These are phyloP conservation scores for Komagataella pastoris DNA, from an alignment of 805 yeast species.

Conservation along the genomic window DNA sequence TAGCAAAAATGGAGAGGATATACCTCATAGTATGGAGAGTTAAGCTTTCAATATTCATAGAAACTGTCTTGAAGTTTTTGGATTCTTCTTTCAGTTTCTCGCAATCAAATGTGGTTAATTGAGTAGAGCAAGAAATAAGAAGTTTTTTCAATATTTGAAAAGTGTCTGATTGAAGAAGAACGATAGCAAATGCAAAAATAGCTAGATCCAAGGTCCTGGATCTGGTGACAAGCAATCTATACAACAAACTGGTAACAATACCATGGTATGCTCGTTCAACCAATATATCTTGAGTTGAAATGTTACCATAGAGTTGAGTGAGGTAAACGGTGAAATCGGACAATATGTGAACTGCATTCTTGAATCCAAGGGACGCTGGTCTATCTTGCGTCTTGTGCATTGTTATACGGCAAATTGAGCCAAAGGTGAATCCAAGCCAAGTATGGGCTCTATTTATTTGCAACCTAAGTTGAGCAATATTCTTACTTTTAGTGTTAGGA, in stretches of 20 bases:
- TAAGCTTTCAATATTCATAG: slow-evolving; percentile 18
- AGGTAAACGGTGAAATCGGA: slow-evolving; percentile 11
- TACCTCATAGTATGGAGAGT: slow-evolving; percentile 25
- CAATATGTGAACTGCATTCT: slow-evolving; percentile 12
- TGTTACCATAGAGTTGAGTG: slow-evolving; percentile 7
- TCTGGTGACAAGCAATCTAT: slow-evolving; percentile 11
- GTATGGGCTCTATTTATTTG: slow-evolving; percentile 34
- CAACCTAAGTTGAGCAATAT: slow-evolving; percentile 41
- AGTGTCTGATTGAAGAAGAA: slow-evolving; percentile 5
- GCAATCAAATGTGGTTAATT: slow-evolving; percentile 10
- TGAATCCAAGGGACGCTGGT: slow-evolving; percentile 12
- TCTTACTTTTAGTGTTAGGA: slow-evolving; percentile 48
- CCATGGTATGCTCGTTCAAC: slow-evolving; percentile 13
- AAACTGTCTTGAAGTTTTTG: slow-evolving; percentile 21
- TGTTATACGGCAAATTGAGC: slow-evolving; percentile 14
- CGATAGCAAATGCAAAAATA: slow-evolving; percentile 3
- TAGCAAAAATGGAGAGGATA: slow-evolving; percentile 29
- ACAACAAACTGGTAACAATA: slow-evolving; percentile 13
- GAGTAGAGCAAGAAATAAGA: slow-evolving; percentile 10
- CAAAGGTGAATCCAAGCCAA: slow-evolving; percentile 19
- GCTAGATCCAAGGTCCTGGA: slow-evolving; percentile 10
- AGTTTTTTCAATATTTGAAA: slow-evolving; percentile 6
- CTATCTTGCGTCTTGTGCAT: slow-evolving; percentile 31
- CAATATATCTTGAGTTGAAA: slow-evolving; percentile 10
- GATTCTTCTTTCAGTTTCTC: slow-evolving; percentile 13